A percentile compares a stretch with the other conserved stretches of the same genome.
Conservation (phyloP, 768 basidiomycete genomes). For the Imleria badia region DNA sequence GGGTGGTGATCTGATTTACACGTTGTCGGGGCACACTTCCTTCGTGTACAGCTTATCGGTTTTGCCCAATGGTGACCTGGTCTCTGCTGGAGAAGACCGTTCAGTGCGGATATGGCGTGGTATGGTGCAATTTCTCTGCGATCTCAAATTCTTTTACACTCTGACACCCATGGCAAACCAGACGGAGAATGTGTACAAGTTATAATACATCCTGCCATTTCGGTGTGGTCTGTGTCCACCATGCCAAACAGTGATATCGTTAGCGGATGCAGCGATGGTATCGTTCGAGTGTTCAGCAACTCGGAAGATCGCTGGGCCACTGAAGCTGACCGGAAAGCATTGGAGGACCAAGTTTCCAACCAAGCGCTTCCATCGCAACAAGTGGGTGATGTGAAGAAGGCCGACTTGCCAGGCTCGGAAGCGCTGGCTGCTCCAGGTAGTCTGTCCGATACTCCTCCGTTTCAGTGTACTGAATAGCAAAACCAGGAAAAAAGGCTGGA, state of each 20-base stretch:
- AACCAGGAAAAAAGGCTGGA: slow-evolving; percentile 83
- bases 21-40: slow-evolving; percentile 92
- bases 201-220: slow-evolving; percentile 90
- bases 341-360: slow-evolving; percentile 72
- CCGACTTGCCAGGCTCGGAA: slow-evolving; percentile 85
- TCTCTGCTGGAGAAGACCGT: slow-evolving; percentile 94
- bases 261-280: slow-evolving; percentile 86
- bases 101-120: slow-evolving; percentile 91
- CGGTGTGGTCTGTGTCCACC: slow-evolving; percentile 91
- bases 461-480: slow-evolving; percentile 6
- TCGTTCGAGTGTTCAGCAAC: slow-evolving; percentile 83
- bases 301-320: slow-evolving; percentile 73
- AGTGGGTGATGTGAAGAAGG: slow-evolving; percentile 90
- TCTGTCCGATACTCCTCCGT: neutral
- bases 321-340: slow-evolving; percentile 59
- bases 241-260: slow-evolving; percentile 92
- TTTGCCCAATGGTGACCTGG: slow-evolving; percentile 76
- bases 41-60: slow-evolving; percentile 92
- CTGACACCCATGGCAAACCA: slow-evolving; percentile 28
- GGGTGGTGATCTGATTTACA: slow-evolving; percentile 72
- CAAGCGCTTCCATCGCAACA: slow-evolving; percentile 84
- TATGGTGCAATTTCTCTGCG: slow-evolving; percentile 32
- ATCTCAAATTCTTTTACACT: neutral
- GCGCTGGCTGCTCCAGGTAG: slow-evolving; percentile 70
- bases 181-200: slow-evolving; percentile 89